These are phyloP conservation scores for Aspergillus ochraceus DNA, from an alignment of 2,329 filamentous ascomycete species.

Conservation along the genomic window DNA sequence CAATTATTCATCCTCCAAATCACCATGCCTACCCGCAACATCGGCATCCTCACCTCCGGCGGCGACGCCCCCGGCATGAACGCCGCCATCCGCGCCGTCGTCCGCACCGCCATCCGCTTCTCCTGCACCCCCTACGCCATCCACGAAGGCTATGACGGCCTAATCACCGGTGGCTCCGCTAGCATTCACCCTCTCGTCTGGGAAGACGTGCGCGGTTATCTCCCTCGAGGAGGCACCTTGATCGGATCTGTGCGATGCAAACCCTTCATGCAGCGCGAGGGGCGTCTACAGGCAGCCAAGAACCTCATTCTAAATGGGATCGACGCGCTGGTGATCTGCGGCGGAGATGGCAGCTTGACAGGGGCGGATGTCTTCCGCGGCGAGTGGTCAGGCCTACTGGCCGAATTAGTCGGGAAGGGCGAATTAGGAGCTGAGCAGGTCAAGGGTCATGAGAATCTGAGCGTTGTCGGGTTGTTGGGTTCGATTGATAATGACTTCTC, in stretches of 20 bases:
- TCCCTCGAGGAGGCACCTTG: constrained; percentile 91
- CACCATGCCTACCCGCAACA: constrained; percentile 49
- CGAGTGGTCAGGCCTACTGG: constrained; percentile 84
- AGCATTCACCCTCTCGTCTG: constrained; percentile 85
- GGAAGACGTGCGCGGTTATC: constrained; percentile 90
- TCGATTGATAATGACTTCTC: constrained; percentile 98
- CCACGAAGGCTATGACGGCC: constrained; percentile 92
- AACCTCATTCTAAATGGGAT: constrained; percentile 92
- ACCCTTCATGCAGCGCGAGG: constrained; percentile 84
- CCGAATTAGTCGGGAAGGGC: constrained; percentile 75
- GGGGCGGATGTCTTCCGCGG: constrained; percentile 88
- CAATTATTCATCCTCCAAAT: too few relatives aligned
- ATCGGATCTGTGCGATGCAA: constrained; percentile 93
- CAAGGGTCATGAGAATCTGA: constrained; percentile 77
- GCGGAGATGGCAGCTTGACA: constrained; percentile 91
- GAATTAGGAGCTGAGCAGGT: constrained; percentile 70
- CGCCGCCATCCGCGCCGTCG: constrained; percentile 81
- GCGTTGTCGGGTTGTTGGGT: constrained; percentile 92
- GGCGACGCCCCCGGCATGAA: constrained; percentile 95
- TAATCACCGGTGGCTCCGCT: constrained; percentile 76
- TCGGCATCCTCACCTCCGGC: constrained; percentile 90
- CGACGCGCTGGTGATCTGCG: constrained; percentile 92
- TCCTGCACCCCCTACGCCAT: constrained; percentile 76
- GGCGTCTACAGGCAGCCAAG: constrained; percentile 81
- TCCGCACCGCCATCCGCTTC: constrained; percentile 84